Evolutionary conservation across 2,329 filamentous ascomycete genomes (phyloP).

Genomic region (Cercospora zeina): DNA sequence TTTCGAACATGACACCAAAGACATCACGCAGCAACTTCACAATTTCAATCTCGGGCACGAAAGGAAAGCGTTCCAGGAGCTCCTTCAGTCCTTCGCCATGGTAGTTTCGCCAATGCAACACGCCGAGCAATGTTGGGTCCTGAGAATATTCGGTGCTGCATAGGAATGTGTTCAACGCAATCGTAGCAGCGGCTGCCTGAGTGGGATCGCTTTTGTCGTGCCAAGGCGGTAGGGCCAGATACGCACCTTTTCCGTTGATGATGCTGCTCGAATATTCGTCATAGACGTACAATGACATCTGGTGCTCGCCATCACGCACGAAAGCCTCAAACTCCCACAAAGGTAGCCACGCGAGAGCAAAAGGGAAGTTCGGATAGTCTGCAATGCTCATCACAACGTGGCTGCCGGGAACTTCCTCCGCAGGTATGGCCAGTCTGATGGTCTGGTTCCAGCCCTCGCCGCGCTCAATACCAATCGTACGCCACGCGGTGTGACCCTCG

Average conservation of each 20-base stretch:
- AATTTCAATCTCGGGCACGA: slow-evolving; percentile 95
- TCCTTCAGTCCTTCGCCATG: slow-evolving; percentile 69
- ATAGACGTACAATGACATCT: slow-evolving; percentile 80
- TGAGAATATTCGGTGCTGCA: slow-evolving; percentile 96
- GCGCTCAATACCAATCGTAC: slow-evolving; percentile 75
- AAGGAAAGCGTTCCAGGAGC: slow-evolving; percentile 78
- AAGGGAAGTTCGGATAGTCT: slow-evolving; percentile 82
- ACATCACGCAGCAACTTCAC: slow-evolving; percentile 91
- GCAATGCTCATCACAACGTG: slow-evolving; percentile 89
- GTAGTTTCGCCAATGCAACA: slow-evolving; percentile 70
- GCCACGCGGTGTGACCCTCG: slow-evolving; percentile 78
- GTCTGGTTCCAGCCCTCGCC: slow-evolving; percentile 87
- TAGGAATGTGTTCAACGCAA: slow-evolving; percentile 79
- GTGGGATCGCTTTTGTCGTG: slow-evolving; percentile 69
- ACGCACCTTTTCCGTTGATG: slow-evolving; percentile 75
- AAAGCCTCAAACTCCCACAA: slow-evolving; percentile 93
- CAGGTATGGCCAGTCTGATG: slow-evolving; percentile 74
- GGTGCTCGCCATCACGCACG: slow-evolving; percentile 78
- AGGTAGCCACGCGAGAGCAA: slow-evolving; percentile 89
- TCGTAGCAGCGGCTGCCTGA: slow-evolving; percentile 70
- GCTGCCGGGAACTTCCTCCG: slow-evolving; percentile 75
- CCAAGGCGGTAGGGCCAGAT: slow-evolving; percentile 81
- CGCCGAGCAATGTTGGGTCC: slow-evolving; percentile 77
- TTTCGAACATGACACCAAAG: slow-evolving; percentile 85
- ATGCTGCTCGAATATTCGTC: slow-evolving; percentile 85